A percentile compares a stretch with the other conserved stretches of the same genome.
Evolutionary conservation across 1,284 basidiomycete genomes (phyloP).

Genomic region (Binderoboletus segoi): DNA sequence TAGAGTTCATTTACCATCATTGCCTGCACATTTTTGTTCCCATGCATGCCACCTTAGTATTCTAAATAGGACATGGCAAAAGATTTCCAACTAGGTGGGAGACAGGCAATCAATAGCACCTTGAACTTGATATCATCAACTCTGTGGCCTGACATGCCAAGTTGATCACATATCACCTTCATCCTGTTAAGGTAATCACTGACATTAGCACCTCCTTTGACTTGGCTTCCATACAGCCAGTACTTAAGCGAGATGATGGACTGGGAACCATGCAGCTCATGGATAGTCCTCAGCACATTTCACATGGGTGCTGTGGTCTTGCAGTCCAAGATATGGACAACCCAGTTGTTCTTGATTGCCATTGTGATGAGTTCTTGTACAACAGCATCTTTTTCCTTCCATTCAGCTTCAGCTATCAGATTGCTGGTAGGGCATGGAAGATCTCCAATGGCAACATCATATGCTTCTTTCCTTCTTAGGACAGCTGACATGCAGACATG

Average conservation of each 20-base stretch:
- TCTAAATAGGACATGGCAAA: neutral
- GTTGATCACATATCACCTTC: neutral
- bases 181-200: neutral
- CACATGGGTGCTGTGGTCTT: neutral
- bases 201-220: neutral
- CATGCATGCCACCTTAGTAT: neutral
- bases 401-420: too few relatives aligned
- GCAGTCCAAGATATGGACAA: neutral
- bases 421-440: neutral
- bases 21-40: too few relatives aligned
- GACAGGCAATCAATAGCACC: neutral
- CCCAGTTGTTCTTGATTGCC: neutral
- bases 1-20: too few relatives aligned
- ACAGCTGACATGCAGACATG: neutral
- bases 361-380: neutral
- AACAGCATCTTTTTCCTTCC: neutral
- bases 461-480: neutral
- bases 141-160: neutral
- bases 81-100: neutral
- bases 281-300: neutral
- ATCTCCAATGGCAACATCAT: fast-evolving
- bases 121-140: neutral
- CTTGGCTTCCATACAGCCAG: neutral
- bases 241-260: neutral
- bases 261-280: neutral